Conservation (phyloP, 1,284 basidiomycete species). For the Apiotrichum gracile region DNA sequence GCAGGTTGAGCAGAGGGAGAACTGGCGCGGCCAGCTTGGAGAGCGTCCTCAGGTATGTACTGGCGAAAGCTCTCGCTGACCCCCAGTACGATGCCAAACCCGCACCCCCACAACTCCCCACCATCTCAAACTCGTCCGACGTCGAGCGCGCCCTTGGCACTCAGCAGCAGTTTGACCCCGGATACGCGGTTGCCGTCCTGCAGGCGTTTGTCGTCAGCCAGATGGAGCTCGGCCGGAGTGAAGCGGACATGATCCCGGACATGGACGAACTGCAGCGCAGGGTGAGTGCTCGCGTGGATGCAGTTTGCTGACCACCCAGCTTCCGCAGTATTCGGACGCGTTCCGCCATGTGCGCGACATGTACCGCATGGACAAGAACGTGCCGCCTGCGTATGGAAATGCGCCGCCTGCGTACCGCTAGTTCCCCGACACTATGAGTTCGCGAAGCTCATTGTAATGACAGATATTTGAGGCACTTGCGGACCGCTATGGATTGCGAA, state of each 20-base stretch:
- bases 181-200: constrained; percentile 8
- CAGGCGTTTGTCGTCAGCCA: constrained; percentile 5
- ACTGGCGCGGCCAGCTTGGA: background rate
- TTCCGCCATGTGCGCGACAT: constrained; percentile 3
- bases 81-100: constrained; percentile 7
- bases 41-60: background rate
- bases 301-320: background rate
- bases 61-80: background rate
- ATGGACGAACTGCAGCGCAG: constrained; percentile 3
- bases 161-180: constrained; percentile 9
- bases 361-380: constrained; percentile 1
- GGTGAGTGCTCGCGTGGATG: background rate
- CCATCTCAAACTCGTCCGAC: constrained; percentile 1
- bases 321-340: background rate
- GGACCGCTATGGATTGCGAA: too few relatives aligned
- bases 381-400: background rate
- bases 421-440: too few relatives aligned
- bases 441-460: too few relatives aligned
- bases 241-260: background rate
- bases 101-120: constrained; percentile 5
- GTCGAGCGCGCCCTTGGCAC: constrained; percentile 9
- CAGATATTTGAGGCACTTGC: too few relatives aligned
- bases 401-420: too few relatives aligned
- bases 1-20: background rate
- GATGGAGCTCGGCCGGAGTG: background rate